phyloP scores from a whole-genome alignment of 305 asterid genomes.

The Plantago coronopus region DNA sequence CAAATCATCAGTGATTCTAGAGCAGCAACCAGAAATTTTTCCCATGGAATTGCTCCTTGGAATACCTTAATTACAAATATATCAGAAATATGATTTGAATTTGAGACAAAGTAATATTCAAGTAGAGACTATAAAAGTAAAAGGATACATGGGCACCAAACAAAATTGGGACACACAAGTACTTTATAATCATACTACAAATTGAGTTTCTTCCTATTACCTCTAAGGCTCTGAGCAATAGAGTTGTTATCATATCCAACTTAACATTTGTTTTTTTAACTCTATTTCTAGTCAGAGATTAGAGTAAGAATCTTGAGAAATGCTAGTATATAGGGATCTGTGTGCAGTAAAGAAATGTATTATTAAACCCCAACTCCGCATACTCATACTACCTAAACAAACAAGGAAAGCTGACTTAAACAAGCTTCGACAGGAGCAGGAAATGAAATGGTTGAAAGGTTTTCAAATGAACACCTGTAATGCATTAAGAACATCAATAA shows the following conservation, averaged over 20 bases:
- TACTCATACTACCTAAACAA: neutral
- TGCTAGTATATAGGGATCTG: neutral
- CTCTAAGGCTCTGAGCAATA: constrained; percentile 1
- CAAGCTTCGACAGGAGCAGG: constrained; percentile 1
- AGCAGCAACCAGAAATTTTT: constrained; percentile 61
- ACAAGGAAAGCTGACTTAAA: neutral
- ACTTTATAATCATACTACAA: neutral
- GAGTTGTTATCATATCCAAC: neutral
- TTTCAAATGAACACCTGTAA: constrained; percentile 1
- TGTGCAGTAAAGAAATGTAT: no score
- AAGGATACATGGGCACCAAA: constrained; percentile 5
- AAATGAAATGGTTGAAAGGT: constrained; percentile 1
- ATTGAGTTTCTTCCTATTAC: constrained; percentile 11
- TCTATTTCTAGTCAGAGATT: constrained; percentile 2
- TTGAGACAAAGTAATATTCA: constrained; percentile 18
- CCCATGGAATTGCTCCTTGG: constrained; percentile 82
- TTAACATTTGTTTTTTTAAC: neutral
- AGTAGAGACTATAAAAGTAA: constrained; percentile 7
- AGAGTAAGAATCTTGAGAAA: constrained; percentile 1
- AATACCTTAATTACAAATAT: constrained; percentile 48
- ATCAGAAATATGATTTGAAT: constrained; percentile 25
- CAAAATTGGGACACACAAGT: neutral
- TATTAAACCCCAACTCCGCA: neutral
- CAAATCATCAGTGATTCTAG: constrained; percentile 54
- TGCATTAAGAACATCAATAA: constrained; percentile 6